Evolutionary conservation across 2,329 filamentous ascomycete genomes (phyloP), one percentile per base, ranked within the genome.

Genomic region (Diaporthe sp.): DNA sequence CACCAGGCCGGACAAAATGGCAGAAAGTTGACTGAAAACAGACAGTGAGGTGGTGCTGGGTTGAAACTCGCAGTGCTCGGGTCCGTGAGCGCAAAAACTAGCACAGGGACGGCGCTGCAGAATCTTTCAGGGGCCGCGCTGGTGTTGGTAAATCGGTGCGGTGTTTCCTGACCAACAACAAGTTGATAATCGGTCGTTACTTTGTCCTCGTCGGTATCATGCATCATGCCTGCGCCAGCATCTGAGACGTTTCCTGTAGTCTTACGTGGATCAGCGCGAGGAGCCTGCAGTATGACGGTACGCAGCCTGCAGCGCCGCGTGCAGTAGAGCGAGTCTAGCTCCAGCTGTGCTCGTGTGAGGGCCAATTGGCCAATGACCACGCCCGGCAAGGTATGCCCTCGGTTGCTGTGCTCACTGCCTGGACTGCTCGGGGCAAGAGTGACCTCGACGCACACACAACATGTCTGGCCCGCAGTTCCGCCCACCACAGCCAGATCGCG

Each of bases 241-340:
- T 61, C 39, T 44, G 58, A 44, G 58, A 62, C 22, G 58, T 62
- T 28, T 44, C 7, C 53, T 57, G 53, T 57, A 10, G 58, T 62
- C 37, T 44, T 62, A 62, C 58, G 58, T 62, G 58, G 58, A 44
- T 44, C 58, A 62, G 58, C 39, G 58, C n/a, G 58, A 62, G 37
- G n/a, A 62, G 58, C 37, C 58, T 62, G 58, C 58, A 28, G 58
- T 62, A 19, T 44, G 58, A 61, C 57, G 57, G 57, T 61, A 22
- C 57, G 25, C 55, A 49, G 61, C 25, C 17, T 65, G 60, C 60
- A 65, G 60, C 39, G 15, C n/a, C 7, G 42, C 25, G 60, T 46
- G 60, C 60, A 46, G 15, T 19, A 65, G 34, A 25, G 25, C 60
- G 60, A 65, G 60, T 44, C 60, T 46, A 12, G 60, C n/a, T 31